Conservation (phyloP, 805 yeast species). For the Metschnikowia reukaufii region DNA sequence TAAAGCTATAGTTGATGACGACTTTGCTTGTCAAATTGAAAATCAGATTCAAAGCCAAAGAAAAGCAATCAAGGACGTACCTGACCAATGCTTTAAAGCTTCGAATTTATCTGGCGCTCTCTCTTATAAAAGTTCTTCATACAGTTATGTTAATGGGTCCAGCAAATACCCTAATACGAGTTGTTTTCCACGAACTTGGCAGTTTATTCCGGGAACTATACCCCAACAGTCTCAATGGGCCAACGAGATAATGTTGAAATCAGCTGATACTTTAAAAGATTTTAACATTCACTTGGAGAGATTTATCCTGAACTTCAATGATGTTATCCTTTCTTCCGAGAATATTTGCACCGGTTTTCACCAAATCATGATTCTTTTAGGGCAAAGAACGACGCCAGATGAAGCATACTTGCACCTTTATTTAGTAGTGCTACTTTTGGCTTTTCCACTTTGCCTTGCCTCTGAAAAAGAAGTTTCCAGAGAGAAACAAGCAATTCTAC, state of each 20-base stretch:
- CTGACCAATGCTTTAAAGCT: neutral
- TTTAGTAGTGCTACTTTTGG: neutral
- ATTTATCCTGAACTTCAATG: neutral
- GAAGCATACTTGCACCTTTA: constrained; percentile 1
- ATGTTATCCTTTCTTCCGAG: too few species aligned
- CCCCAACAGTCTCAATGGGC: constrained; percentile 1
- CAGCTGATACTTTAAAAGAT: neutral
- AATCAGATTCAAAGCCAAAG: neutral
- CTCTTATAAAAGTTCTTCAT: too few species aligned
- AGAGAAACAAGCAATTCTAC: neutral
- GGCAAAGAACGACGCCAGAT: neutral
- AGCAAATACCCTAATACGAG: neutral
- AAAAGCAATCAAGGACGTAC: neutral
- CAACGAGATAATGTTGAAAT: neutral
- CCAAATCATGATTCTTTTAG: neutral
- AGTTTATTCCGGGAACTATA: neutral
- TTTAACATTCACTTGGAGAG: neutral
- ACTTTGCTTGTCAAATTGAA: neutral
- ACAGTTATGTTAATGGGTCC: neutral
- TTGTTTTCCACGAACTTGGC: neutral
- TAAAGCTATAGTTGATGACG: constrained; percentile 27
- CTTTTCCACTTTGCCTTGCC: neutral
- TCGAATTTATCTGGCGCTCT: neutral
- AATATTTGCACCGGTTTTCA: neutral
- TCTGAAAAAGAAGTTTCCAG: neutral